Evolutionary conservation across 495 filamentous ascomycete species (phyloP).

Genomic region (Xylaria telfairii): DNA sequence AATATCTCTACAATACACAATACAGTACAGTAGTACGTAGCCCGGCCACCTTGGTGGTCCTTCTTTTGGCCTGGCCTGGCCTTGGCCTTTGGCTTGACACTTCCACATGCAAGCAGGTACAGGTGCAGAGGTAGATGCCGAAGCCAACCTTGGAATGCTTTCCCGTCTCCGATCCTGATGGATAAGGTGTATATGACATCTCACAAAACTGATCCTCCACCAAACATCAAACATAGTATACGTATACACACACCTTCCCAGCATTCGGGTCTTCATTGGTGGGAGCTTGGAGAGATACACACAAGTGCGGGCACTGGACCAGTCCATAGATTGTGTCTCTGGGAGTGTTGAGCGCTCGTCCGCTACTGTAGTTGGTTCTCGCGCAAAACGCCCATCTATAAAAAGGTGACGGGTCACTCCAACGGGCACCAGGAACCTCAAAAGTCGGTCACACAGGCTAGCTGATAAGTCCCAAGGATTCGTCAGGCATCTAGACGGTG

Average conservation of each 20-base stretch:
- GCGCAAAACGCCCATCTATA: neutral
- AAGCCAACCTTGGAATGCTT: neutral
- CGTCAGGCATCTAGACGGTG: neutral
- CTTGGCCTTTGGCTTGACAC: neutral
- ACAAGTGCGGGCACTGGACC: too few species aligned
- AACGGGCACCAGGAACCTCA: neutral
- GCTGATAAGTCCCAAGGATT: neutral
- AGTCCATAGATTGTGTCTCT: neutral
- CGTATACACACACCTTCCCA: neutral
- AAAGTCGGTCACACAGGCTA: neutral
- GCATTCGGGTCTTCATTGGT: neutral
- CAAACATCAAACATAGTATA: too few species aligned
- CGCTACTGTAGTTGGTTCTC: too few species aligned
- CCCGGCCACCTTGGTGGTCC: too few species aligned
- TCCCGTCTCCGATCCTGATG: neutral
- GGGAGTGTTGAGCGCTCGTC: too few species aligned
- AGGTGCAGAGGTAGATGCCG: neutral
- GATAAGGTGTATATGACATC: conserved; percentile 3
- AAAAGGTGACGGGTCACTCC: conserved; percentile 16
- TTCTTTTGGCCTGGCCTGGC: neutral
- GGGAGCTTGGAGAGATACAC: neutral
- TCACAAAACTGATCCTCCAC: neutral
- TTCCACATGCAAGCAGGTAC: conserved; percentile 3
- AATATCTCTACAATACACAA: too few species aligned
- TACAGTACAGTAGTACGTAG: too few species aligned